Evolutionary conservation across 1,284 basidiomycete species (phyloP).

Genomic region (Microbotryomycetes sp.): DNA sequence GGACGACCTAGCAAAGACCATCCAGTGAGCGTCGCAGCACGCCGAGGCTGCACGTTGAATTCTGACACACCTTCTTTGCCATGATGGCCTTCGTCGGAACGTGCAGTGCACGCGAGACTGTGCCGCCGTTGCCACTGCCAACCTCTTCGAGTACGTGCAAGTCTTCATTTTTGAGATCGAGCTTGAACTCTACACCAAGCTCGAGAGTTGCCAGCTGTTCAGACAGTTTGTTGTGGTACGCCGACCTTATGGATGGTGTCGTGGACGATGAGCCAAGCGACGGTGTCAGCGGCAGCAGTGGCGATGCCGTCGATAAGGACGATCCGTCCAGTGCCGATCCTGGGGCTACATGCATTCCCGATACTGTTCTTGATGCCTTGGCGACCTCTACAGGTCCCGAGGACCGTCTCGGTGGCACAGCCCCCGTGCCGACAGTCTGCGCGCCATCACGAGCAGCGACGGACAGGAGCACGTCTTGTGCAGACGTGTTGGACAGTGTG

Average conservation of each 20-base stretch:
- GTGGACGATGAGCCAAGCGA: conserved; percentile 1
- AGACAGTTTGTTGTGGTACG: conserved; percentile 17
- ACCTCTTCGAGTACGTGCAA: conserved; percentile 70
- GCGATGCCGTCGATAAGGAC: neutral
- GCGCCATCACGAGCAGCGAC: neutral
- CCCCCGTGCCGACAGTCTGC: neutral
- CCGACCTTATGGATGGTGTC: neutral
- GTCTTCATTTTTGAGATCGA: conserved; percentile 43
- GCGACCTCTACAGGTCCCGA: conserved; percentile 20
- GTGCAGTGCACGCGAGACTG: conserved; percentile 91
- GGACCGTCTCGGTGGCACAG: neutral
- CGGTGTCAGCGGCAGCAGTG: conserved; percentile 19
- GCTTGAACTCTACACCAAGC: conserved; percentile 43
- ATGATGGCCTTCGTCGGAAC: conserved; percentile 79
- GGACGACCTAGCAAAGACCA: conserved; percentile 57
- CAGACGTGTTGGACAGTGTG: conserved; percentile 15
- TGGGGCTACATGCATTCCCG: neutral
- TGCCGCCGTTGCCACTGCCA: conserved; percentile 95
- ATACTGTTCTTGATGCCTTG: conserved; percentile 4
- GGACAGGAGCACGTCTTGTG: conserved; percentile 4
- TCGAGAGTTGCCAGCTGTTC: conserved; percentile 39
- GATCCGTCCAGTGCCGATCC: neutral
- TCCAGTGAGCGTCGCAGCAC: neutral
- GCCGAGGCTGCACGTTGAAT: neutral
- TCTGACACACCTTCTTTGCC: conserved; percentile 77